These are phyloP conservation scores for Penicillium paxilli DNA, from an alignment of 495 filamentous ascomycete genomes.

Conservation along the genomic window DNA sequence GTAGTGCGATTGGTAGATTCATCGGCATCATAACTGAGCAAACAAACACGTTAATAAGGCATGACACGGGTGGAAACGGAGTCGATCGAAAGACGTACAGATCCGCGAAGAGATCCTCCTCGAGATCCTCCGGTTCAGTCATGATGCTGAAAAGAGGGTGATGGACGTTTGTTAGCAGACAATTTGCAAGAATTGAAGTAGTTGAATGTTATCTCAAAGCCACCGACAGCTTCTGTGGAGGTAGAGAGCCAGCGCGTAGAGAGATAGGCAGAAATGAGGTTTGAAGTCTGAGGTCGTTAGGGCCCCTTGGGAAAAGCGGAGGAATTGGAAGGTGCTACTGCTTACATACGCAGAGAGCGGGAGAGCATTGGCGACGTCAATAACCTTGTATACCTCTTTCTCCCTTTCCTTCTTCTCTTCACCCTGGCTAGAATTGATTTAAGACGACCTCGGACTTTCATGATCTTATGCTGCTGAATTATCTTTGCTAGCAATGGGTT, in stretches of 20 bases:
- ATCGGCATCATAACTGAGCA: slow-evolving; percentile 81
- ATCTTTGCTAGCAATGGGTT: slow-evolving; percentile 5
- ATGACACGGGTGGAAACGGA: neutral
- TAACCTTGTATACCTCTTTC: neutral
- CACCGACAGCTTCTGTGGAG: neutral
- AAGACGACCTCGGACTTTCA: too few species aligned
- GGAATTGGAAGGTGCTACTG: too few species aligned
- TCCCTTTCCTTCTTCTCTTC: neutral
- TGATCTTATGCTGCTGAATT: neutral
- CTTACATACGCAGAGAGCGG: slow-evolving; percentile 21
- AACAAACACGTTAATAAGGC: slow-evolving; percentile 5
- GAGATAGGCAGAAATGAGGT: slow-evolving; percentile 10
- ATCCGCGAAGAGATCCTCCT: slow-evolving; percentile 98
- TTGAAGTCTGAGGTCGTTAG: neutral
- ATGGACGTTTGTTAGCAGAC: neutral
- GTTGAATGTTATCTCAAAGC: slow-evolving; percentile 11
- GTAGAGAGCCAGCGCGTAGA: slow-evolving; percentile 11
- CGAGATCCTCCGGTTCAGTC: slow-evolving; percentile 87
- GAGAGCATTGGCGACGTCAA: neutral
- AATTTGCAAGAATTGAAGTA: slow-evolving; percentile 5
- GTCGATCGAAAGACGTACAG: slow-evolving; percentile 55
- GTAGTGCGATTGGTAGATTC: slow-evolving; percentile 53
- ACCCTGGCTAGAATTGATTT: too few species aligned
- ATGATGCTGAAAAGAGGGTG: slow-evolving; percentile 43
- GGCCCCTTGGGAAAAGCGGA: slow-evolving; percentile 2